A percentile compares a stretch with the other conserved stretches of the same genome.
These are phyloP conservation scores for Phyllosticta capitalensis DNA, from an alignment of 2,329 filamentous ascomycete genomes.

Conservation along the genomic window DNA sequence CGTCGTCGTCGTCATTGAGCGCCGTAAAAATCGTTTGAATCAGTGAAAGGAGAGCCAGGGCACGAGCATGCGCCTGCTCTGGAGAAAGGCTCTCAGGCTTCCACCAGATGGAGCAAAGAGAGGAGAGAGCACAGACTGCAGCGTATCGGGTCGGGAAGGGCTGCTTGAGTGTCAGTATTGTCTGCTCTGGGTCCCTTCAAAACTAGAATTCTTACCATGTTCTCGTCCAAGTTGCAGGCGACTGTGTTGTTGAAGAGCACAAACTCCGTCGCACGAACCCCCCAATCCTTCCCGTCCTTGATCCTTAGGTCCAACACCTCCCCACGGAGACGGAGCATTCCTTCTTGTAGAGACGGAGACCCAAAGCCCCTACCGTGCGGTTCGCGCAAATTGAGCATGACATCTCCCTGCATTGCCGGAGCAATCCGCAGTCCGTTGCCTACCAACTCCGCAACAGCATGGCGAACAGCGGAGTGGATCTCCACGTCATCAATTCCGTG, in stretches of 20 bases:
- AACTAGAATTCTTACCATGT: conserved; percentile 16
- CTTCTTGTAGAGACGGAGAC: conserved; percentile 7
- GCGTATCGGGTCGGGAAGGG: conserved; percentile 57
- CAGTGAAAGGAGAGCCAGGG: conserved; percentile 18
- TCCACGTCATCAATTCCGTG: neutral
- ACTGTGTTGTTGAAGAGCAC: conserved; percentile 2
- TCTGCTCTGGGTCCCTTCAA: neutral
- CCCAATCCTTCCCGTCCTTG: neutral
- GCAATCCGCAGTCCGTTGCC: conserved; percentile 1
- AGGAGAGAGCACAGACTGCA: conserved; percentile 46
- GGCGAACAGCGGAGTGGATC: conserved; percentile 1
- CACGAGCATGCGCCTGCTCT: neutral
- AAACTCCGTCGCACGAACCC: neutral
- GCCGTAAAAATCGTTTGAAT: conserved; percentile 59
- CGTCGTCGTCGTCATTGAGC: conserved; percentile 85
- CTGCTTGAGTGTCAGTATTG: conserved; percentile 24
- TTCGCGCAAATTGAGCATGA: neutral
- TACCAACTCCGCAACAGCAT: conserved; percentile 1
- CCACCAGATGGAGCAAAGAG: conserved; percentile 26
- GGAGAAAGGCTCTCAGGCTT: conserved; percentile 8
- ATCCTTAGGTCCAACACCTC: neutral
- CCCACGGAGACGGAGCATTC: neutral
- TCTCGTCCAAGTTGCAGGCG: conserved; percentile 18
- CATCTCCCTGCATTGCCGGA: neutral
- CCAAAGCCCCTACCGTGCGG: neutral